Evolutionary conservation across 306 rosid species (phyloP).

Genomic region (Cicer pinnatifidum): DNA sequence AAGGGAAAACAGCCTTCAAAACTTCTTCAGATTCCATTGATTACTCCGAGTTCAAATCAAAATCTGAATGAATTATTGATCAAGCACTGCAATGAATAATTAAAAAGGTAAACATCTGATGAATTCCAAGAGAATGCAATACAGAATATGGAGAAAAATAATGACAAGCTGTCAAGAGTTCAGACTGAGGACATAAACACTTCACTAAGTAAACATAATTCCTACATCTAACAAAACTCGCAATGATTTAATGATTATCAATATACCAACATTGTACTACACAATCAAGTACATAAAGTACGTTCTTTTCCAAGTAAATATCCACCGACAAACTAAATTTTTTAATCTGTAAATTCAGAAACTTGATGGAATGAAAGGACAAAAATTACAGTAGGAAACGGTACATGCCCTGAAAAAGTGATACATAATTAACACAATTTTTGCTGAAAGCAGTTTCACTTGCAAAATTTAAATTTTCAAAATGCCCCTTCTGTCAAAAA

Average conservation of each 20-base stretch:
- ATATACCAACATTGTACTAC: slow-evolving; percentile 3
- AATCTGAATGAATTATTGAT: slow-evolving; percentile 9
- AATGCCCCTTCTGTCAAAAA: slow-evolving; percentile 8
- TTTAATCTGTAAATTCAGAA: background rate
- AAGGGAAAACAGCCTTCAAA: slow-evolving; percentile 84
- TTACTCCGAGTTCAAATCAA: slow-evolving; percentile 29
- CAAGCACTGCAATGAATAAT: slow-evolving; percentile 33
- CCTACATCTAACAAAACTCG: slow-evolving; percentile 5
- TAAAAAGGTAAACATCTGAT: slow-evolving; percentile 19
- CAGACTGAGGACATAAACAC: slow-evolving; percentile 22
- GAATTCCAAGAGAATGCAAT: slow-evolving; percentile 32
- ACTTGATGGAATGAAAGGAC: background rate
- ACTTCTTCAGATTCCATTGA: slow-evolving; percentile 74
- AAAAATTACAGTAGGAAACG: background rate
- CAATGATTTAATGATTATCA: slow-evolving; percentile 19
- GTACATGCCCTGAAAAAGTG: background rate
- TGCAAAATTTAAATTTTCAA: slow-evolving; percentile 30
- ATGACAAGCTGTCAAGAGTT: slow-evolving; percentile 31
- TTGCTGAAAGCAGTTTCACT: background rate
- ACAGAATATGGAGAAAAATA: slow-evolving; percentile 13
- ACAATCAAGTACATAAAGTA: background rate
- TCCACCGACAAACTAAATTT: background rate
- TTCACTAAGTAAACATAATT: slow-evolving; percentile 2
- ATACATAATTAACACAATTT: background rate
- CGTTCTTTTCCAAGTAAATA: background rate